Evolutionary conservation across 257 asterid genomes (phyloP), one percentile per base, ranked within the genome.

Genomic region (Eucommia ulmoides): DNA sequence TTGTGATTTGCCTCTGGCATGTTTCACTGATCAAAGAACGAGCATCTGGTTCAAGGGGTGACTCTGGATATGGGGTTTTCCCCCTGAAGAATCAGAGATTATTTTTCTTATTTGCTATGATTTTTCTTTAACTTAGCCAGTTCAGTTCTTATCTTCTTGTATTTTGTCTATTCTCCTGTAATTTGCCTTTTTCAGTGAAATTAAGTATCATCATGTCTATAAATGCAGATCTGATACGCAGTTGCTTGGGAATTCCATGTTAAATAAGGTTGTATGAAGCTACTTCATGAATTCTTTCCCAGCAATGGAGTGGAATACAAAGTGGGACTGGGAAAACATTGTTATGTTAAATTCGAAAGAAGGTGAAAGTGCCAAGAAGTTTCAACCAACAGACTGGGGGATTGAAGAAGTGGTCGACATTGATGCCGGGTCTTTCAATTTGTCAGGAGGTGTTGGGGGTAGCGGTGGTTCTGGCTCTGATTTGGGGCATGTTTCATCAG

Each of bases 281-380:
- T 24, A 21, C 44, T 57, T 47, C 20, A 62, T 61, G 75, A 70
- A 61, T 62, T 61, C 52, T 44, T 63, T 58, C 16, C 29, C 74
- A 52, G 86, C 71, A 70, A 85, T 82, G 91, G 96, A 85, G 76
- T 79, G 89, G 82, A 74, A 58, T 66, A 50, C 78, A 2, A 79
- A 75, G 75, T 85, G 92, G 88, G 96, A 72, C 53, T 82, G 83
- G 83, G 88, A 74, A 42, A 77, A 76, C 69, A 46, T 75, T 20
- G 80, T 56, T 20, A 56, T 65, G 21, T 71, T 62, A 41, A 74
- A 80, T 57, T 63, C 92, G 18, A 80, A 80, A 65, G 58, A 74
- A 18, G 64, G 67, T 26, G 84, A 72, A 56, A 68, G 74, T 63
- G 67, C 88, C 14, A 78, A 71, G 74, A 77, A 74, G 76, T 65